Evolutionary conservation across 2,329 filamentous ascomycete genomes (phyloP).

Genomic region (Xylariomycetidae sp.): DNA sequence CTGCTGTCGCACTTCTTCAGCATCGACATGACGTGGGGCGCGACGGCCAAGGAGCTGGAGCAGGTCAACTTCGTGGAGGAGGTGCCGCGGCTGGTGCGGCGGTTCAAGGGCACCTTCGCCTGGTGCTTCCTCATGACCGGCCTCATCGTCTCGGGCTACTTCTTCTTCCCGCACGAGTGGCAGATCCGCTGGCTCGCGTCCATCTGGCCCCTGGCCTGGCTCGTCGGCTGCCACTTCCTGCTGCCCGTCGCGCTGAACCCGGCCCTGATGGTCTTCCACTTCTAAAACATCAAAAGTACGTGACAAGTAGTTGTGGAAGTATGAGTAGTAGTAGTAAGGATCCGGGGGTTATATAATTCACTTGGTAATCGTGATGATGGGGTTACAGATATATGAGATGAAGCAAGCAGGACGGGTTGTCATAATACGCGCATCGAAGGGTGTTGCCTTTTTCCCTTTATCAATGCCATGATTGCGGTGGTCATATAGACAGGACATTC

Average conservation of each 20-base stretch:
- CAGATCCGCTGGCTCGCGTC: conserved; percentile 53
- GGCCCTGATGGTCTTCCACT: conserved; percentile 59
- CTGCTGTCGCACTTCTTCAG: conserved; percentile 36
- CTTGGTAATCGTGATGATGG: too few relatives aligned
- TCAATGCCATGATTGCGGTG: too few relatives aligned
- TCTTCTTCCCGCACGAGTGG: conserved; percentile 38
- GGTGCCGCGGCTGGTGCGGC: conserved; percentile 23
- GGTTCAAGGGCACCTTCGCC: conserved; percentile 29
- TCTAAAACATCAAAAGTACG: conserved; percentile 35
- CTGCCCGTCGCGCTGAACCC: conserved; percentile 59
- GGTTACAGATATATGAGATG: too few relatives aligned
- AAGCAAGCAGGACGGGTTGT: too few relatives aligned
- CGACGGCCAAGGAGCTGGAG: conserved; percentile 29
- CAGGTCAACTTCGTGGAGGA: conserved; percentile 30
- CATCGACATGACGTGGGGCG: conserved; percentile 36
- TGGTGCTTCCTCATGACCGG: conserved; percentile 22
- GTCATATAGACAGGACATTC: too few relatives aligned
- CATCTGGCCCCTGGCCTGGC: conserved; percentile 51
- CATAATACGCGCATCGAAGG: too few relatives aligned
- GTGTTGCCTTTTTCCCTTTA: too few relatives aligned
- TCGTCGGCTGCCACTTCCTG: conserved; percentile 51
- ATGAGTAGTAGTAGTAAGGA: too few relatives aligned
- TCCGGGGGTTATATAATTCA: too few relatives aligned
- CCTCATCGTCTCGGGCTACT: conserved; percentile 24
- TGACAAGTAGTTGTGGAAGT: too few relatives aligned